Percentiles rank a stretch among this genome's conserved stretches.
These are phyloP conservation scores for Didymella arachidicola DNA, from an alignment of 2,329 filamentous ascomycete species.

Conservation along the genomic window DNA sequence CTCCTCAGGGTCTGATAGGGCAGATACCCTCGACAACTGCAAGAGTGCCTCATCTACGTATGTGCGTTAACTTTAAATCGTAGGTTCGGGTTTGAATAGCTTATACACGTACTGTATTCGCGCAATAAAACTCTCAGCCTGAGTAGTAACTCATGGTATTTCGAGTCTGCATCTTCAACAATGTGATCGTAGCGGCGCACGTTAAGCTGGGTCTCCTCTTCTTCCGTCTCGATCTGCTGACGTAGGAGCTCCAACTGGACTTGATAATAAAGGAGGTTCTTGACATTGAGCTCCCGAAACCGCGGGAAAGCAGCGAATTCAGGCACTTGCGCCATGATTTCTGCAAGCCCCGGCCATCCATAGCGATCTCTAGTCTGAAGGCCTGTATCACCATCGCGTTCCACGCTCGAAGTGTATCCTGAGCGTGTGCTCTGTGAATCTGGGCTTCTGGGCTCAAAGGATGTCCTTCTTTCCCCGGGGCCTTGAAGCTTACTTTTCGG, in stretches of 20 bases:
- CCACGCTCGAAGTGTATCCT: too few species aligned
- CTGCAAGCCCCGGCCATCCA: slow-evolving; percentile 9
- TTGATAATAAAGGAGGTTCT: slow-evolving; percentile 7
- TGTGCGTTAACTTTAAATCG: too few species aligned
- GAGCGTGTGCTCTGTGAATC: too few species aligned
- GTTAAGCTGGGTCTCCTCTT: neutral
- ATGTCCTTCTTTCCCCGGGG: too few species aligned
- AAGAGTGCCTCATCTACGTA: slow-evolving; percentile 2
- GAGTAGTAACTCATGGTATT: neutral
- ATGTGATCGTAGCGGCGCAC: neutral
- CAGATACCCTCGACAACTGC: neutral
- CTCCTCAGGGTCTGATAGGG: slow-evolving; percentile 5
- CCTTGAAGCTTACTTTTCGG: too few species aligned
- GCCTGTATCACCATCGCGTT: too few species aligned
- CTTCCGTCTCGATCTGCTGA: neutral
- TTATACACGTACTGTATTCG: slow-evolving; percentile 5
- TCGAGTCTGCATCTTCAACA: neutral
- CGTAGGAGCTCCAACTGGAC: neutral
- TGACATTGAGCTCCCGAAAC: neutral
- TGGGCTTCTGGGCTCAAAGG: too few species aligned
- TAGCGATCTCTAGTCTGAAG: too few species aligned
- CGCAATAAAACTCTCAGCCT: neutral
- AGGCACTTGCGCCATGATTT: neutral
- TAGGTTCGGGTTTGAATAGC: too few species aligned
- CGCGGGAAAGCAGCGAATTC: slow-evolving; percentile 13